Evolutionary conservation across 2,329 filamentous ascomycete genomes (phyloP), one percentile per base, ranked within the genome.

Genomic region (Niveomyces coronatus): DNA sequence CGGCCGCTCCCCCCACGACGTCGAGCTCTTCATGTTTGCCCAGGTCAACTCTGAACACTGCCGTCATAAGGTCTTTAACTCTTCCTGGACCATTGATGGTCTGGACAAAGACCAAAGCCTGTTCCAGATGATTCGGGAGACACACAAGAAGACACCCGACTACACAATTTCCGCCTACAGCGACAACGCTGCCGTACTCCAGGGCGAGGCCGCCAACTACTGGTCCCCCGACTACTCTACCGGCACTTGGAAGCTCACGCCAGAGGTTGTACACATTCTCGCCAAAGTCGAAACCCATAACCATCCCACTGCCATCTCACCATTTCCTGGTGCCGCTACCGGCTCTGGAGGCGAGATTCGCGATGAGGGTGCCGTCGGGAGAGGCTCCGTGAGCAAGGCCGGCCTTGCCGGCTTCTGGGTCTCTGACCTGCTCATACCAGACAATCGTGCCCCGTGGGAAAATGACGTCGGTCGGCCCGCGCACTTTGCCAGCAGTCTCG

Each of bases 231-330:
- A 91, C 53, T 80, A 87, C 49, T 71, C 78, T 26, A 94, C 85
- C 4, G 85, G 88, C 20, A 82, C 85, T 49, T 98, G 89, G 89
- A 82, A 73, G 51, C 75, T 89, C 43, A 85, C 75, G 15, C 91
- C 85, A 52, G 91, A 98, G 64, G 68, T 77, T 17, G 81, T 94
- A 15, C 85, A 95, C 56, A 83, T 88, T 50, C 67, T 98, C 33
- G 80, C 81, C 57, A 98, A 98, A 65, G 91, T 96, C 35, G 91
- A 98, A 65, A 96, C 91, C 2, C 89, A 96, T 64, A 96, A 96
- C 60, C 89, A 96, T 54, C 89, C 89, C 3, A 96, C 91, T 5
- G 89, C 89, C 8, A 93, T 98, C 37, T 94, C 87, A 1, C 88
- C 88, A 0, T 94, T 85, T 54, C 71, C 89, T 4, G 91, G 91